These are phyloP conservation scores for Suillus plorans DNA, from an alignment of 768 basidiomycete genomes.

Conservation along the genomic window DNA sequence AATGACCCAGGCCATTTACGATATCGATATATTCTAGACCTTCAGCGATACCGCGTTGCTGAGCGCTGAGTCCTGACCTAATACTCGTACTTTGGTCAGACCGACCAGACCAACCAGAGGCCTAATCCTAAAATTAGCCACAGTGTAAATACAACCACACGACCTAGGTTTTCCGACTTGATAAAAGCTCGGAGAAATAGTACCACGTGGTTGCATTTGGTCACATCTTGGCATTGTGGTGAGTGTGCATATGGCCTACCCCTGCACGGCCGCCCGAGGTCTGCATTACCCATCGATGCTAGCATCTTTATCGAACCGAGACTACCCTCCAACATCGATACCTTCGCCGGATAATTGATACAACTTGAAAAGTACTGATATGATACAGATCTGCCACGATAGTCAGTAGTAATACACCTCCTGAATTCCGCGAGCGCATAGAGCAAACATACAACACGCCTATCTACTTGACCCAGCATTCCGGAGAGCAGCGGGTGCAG, in stretches of 20 bases:
- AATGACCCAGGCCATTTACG: neutral
- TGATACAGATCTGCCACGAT: neutral
- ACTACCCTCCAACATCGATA: neutral
- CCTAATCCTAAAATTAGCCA: too few relatives aligned
- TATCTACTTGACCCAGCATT: conserved; percentile 8
- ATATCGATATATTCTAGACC: too few relatives aligned
- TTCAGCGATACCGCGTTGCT: neutral
- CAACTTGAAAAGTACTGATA: neutral
- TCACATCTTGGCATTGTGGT: too few relatives aligned
- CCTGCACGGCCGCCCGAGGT: neutral
- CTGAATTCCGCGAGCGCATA: neutral
- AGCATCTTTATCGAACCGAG: neutral
- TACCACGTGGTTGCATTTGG: too few relatives aligned
- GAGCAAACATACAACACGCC: too few relatives aligned
- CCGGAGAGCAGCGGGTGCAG: conserved; percentile 9
- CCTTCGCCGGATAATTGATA: neutral
- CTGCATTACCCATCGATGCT: neutral
- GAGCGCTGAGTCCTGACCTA: too few relatives aligned
- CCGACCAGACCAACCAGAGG: too few relatives aligned
- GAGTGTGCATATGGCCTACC: neutral
- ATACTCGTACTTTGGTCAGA: too few relatives aligned
- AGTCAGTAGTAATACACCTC: neutral
- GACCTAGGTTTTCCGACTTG: too few relatives aligned
- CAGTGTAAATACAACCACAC: too few relatives aligned
- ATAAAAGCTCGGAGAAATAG: too few relatives aligned